phyloP scores from a whole-genome alignment of 495 filamentous ascomycete species.

The Penicillium tannophilum region DNA sequence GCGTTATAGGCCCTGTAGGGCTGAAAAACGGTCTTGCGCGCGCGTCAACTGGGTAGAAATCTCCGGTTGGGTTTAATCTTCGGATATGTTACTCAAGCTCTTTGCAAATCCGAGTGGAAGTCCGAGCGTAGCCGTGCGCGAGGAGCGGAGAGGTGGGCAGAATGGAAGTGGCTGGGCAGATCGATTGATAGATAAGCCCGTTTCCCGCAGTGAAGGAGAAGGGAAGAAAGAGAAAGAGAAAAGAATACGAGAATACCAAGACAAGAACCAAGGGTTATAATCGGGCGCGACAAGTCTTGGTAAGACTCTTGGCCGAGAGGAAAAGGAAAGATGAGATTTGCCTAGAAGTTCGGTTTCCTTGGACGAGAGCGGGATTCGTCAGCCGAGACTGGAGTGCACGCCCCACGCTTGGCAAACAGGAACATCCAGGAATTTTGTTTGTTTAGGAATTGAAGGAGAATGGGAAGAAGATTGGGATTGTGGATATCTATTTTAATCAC shows the following conservation, averaged over 20 bases:
- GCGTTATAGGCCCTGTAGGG: conserved; percentile 24
- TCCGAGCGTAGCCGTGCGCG: conserved; percentile 11
- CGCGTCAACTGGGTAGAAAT: conserved; percentile 1
- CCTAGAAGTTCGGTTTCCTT: conserved; percentile 20
- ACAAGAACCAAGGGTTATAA: not conserved
- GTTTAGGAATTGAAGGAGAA: not conserved
- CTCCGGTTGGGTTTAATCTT: not conserved
- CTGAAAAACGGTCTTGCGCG: conserved; percentile 12
- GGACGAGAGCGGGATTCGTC: conserved; percentile 34
- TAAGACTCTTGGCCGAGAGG: conserved; percentile 8
- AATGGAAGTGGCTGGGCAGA: not conserved
- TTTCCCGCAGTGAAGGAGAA: not conserved
- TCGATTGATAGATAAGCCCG: not conserved
- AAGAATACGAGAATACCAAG: conserved; percentile 6
- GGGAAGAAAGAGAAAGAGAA: not conserved
- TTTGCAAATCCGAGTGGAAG: not conserved
- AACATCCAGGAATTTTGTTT: not conserved
- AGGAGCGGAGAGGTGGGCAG: conserved; percentile 1
- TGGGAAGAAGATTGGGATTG: not conserved
- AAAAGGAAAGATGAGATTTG: conserved; percentile 25
- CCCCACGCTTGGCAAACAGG: conserved; percentile 22
- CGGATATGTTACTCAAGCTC: not conserved
- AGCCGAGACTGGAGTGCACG: conserved; percentile 23
- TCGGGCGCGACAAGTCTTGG: not conserved
- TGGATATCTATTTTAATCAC: not conserved